Evolutionary conservation across 306 rosid species (phyloP), one percentile per base, ranked within the genome.

Genomic region (Ochetophila trinervis): DNA sequence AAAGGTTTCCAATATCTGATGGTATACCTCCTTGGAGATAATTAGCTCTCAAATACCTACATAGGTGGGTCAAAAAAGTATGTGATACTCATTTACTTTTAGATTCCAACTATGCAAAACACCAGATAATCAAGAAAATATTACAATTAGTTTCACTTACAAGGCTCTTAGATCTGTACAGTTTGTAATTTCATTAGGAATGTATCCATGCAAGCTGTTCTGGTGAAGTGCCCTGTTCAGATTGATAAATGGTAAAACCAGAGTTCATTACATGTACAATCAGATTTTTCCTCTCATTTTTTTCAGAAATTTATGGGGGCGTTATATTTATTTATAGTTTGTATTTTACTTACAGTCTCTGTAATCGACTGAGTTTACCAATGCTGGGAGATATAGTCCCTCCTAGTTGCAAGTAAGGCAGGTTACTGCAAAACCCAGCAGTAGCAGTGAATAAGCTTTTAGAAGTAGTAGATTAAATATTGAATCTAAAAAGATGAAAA

Each of bases 11-110:
- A 69, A 94, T 82, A 73, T 73, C 77, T 30, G 97, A 63, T 32
- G 99, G 99, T 57, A 94, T 83, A 60, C 97, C 97, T 34, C 97
- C 97, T 82, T 90, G 89, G 27, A 94, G 86, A 83, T 83, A 90
- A 70, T 94, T 94, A 70, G 84, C 97, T 77, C 99, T 84, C 88
- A 94, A 69, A 79, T 94, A 94, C 83, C 99, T 94, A 79, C 27
- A 59, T 3, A 37, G 21, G 44, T 18, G 10, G 35, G 4, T 17
- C 57, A 45, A n/a, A 15, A 74, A 57, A 42, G 24, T 9, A 27
- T 7, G 32, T 63, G 42, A 44, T 16, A 60, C 45, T 51, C 45
- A 50, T 50, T 35, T 5, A 50, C 37, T 23, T 35, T n/a, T 18
- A 47, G 16, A 59, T 14, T 14, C 34, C 36, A 22, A 78, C 13